phyloP scores from a whole-genome alignment of 169 alveolate species.

The Cryptosporidium sp. region DNA sequence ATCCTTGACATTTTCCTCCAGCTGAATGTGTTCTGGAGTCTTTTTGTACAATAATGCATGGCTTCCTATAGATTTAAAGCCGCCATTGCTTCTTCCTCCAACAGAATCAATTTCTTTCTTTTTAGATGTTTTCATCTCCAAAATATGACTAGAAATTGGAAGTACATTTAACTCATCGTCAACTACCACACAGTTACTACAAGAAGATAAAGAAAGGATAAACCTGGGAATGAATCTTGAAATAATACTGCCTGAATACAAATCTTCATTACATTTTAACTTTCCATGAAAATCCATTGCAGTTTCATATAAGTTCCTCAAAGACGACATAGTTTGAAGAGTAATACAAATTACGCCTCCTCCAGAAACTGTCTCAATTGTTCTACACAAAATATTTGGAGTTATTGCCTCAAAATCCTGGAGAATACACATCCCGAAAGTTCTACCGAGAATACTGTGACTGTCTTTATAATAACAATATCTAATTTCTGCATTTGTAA shows the following conservation, averaged over 20 bases:
- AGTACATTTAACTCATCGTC: constrained; percentile 99
- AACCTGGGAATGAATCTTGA: constrained; percentile 73
- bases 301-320: constrained; percentile 85
- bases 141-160: constrained; percentile 89
- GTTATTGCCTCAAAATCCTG: constrained; percentile 99
- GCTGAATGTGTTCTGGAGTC: constrained; percentile 24
- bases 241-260: constrained; percentile 48
- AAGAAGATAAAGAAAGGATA: constrained; percentile 85
- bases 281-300: constrained; percentile 97
- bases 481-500: constrained; percentile 93
- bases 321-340: constrained; percentile 89
- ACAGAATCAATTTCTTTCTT: background rate
- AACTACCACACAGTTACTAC: constrained; percentile 92
- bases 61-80: background rate
- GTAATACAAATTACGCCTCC: constrained; percentile 96
- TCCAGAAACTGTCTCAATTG: constrained; percentile 99
- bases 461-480: constrained; percentile 98
- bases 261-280: constrained; percentile 56
- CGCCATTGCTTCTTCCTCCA: constrained; percentile 13
- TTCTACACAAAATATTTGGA: constrained; percentile 99
- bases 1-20: constrained; percentile 50
- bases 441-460: constrained; percentile 95
- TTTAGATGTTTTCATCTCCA: constrained; percentile 75
- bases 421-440: constrained; percentile 95
- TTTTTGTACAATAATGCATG: background rate